Conservation (phyloP, 2,329 filamentous ascomycete species). For the Diaporthe sp. region DNA sequence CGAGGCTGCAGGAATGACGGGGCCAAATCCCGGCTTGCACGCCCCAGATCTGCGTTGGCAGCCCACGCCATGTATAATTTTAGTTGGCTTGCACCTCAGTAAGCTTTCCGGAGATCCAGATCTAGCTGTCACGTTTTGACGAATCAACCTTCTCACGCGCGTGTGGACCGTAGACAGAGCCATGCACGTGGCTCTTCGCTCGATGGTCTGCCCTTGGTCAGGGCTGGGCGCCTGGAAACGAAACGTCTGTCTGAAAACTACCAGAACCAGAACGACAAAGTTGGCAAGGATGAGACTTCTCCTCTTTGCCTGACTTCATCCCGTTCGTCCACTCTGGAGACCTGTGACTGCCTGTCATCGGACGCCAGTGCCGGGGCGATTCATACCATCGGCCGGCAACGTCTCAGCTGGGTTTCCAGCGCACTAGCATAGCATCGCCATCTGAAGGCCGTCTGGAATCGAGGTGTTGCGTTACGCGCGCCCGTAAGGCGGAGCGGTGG, state of each 20-base stretch:
- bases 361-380: background rate
- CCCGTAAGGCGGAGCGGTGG: constrained; percentile 21
- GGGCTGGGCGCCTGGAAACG: background rate
- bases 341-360: background rate
- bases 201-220: background rate
- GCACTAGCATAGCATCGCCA: background rate
- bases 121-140: constrained; percentile 1
- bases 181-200: constrained; percentile 6
- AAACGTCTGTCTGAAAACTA: background rate
- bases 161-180: background rate
- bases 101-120: constrained; percentile 26
- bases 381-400: background rate
- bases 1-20: constrained; percentile 7
- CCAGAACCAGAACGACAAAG: background rate
- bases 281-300: constrained; percentile 1
- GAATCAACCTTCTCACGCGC: background rate
- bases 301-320: background rate
- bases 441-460: constrained; percentile 13
- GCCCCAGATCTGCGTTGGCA: constrained; percentile 7
- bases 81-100: background rate
- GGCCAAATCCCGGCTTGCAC: background rate
- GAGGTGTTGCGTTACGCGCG: background rate
- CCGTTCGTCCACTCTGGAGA: constrained; percentile 16
- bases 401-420: constrained; percentile 18
- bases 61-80: background rate